Evolutionary conservation across 805 yeast species (phyloP).

Genomic region (Saccharomycopsis oosterbeekiorum): DNA sequence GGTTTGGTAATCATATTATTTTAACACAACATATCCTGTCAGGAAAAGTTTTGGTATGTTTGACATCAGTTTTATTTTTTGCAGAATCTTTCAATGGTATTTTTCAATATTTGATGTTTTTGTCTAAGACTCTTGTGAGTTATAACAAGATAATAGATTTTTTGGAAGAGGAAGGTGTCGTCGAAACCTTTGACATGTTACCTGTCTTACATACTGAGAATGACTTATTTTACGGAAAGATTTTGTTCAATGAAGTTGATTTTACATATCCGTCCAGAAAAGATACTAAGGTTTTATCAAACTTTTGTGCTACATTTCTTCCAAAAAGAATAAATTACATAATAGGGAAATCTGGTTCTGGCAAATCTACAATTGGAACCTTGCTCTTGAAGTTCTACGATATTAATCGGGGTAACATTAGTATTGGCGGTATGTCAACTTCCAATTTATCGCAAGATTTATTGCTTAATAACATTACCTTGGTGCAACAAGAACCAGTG

Average conservation of each 20-base stretch:
- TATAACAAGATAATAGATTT: conserved; percentile 38
- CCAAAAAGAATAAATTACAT: conserved; percentile 46
- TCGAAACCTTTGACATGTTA: background rate
- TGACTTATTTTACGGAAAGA: conserved; percentile 13
- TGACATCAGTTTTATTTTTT: conserved; percentile 69
- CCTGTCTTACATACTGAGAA: conserved; percentile 29
- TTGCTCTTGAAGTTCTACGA: conserved; percentile 53
- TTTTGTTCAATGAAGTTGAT: conserved; percentile 44
- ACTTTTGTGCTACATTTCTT: conserved; percentile 37
- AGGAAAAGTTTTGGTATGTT: conserved; percentile 69
- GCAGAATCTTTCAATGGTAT: conserved; percentile 50
- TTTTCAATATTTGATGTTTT: conserved; percentile 44
- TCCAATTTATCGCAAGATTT: conserved; percentile 34
- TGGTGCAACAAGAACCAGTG: conserved; percentile 63
- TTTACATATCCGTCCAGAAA: conserved; percentile 59
- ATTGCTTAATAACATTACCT: conserved; percentile 53
- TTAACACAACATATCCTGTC: conserved; percentile 38
- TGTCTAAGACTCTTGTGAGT: conserved; percentile 71
- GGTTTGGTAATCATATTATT: conserved; percentile 77
- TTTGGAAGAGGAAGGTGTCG: background rate
- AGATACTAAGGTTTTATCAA: conserved; percentile 35
- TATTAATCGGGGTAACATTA: conserved; percentile 43
- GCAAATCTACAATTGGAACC: conserved; percentile 74
- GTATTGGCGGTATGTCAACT: conserved; percentile 45
- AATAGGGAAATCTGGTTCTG: conserved; percentile 87